Percentiles rank a stretch among this genome's conserved stretches.
Evolutionary conservation across 345 rosid genomes (phyloP).

Genomic region (Turnera subulata): DNA sequence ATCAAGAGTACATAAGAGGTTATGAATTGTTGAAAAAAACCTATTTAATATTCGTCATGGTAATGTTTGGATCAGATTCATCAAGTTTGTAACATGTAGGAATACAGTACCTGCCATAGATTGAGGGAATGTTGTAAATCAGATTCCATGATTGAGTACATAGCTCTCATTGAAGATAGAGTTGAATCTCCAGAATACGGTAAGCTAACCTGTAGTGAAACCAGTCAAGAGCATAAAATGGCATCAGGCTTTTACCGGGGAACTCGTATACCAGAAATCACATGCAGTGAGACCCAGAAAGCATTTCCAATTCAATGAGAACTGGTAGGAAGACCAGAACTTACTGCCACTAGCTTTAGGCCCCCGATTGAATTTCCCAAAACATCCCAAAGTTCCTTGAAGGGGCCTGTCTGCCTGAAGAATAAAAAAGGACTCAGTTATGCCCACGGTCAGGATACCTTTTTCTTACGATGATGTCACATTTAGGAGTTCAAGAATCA

Average conservation of each 20-base stretch:
- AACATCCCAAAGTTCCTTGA: slow-evolving; percentile 47
- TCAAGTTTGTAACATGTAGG: neutral
- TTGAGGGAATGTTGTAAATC: slow-evolving; percentile 41
- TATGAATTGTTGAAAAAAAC: slow-evolving; percentile 1
- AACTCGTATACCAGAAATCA: neutral
- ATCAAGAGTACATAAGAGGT: too few relatives aligned
- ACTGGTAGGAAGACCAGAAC: slow-evolving; percentile 12
- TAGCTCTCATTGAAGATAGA: slow-evolving; percentile 39
- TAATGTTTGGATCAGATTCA: neutral
- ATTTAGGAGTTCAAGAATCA: too few relatives aligned
- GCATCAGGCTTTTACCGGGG: too few relatives aligned
- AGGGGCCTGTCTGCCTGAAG: slow-evolving; percentile 38
- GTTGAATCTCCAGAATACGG: slow-evolving; percentile 46
- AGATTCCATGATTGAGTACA: slow-evolving; percentile 50
- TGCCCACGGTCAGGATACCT: neutral
- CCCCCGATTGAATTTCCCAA: slow-evolving; percentile 33
- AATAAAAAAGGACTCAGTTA: neutral
- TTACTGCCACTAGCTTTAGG: slow-evolving; percentile 54
- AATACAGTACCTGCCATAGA: slow-evolving; percentile 53
- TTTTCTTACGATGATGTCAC: too few relatives aligned
- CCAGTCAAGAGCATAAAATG: neutral
- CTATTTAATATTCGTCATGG: neutral
- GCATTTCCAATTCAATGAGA: neutral
- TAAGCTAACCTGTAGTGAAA: slow-evolving; percentile 42
- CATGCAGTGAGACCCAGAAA: neutral